phyloP scores from a whole-genome alignment of 2,329 filamentous ascomycete species.

The Tympanopsis confertula region DNA sequence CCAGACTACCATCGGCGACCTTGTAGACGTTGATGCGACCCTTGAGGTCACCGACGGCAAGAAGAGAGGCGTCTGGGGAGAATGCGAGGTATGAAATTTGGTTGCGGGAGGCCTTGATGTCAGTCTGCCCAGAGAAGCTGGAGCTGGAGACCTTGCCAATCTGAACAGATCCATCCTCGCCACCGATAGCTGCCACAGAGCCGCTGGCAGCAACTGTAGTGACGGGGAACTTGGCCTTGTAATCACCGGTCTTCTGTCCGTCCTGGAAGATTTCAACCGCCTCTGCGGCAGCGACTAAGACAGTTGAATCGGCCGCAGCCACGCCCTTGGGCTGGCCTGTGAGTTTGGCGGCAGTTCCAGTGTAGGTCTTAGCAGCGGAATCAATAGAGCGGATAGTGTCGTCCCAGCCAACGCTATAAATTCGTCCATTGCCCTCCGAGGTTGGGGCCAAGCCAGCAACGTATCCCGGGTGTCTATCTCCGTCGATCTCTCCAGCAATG shows the following conservation, averaged over 20 bases:
- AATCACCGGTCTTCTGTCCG: slow-evolving; percentile 31
- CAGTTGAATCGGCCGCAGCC: slow-evolving; percentile 25
- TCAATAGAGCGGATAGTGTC: slow-evolving; percentile 53
- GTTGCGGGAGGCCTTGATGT: slow-evolving; percentile 40
- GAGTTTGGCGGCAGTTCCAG: neutral
- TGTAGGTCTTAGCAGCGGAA: neutral
- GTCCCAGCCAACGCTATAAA: slow-evolving; percentile 58
- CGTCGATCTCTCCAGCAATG: slow-evolving; percentile 41
- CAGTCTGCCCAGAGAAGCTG: slow-evolving; percentile 23
- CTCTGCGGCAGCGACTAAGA: slow-evolving; percentile 28
- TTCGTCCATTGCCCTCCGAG: slow-evolving; percentile 25
- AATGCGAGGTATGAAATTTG: slow-evolving; percentile 45
- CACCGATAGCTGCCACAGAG: slow-evolving; percentile 29
- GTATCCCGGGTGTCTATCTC: slow-evolving; percentile 49
- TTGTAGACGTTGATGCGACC: slow-evolving; percentile 57
- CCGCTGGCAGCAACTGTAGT: slow-evolving; percentile 26
- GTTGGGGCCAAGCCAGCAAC: slow-evolving; percentile 40
- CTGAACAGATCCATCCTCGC: slow-evolving; percentile 47
- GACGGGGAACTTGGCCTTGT: slow-evolving; percentile 34
- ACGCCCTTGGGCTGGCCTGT: slow-evolving; percentile 45
- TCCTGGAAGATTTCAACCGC: slow-evolving; percentile 21
- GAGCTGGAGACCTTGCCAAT: slow-evolving; percentile 37
- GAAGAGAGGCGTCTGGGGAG: slow-evolving; percentile 39
- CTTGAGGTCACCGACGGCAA: slow-evolving; percentile 48
- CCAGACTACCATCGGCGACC: slow-evolving; percentile 1